These are phyloP conservation scores for Amanita subjunquillea DNA, from an alignment of 768 basidiomycete species.

Conservation along the genomic window DNA sequence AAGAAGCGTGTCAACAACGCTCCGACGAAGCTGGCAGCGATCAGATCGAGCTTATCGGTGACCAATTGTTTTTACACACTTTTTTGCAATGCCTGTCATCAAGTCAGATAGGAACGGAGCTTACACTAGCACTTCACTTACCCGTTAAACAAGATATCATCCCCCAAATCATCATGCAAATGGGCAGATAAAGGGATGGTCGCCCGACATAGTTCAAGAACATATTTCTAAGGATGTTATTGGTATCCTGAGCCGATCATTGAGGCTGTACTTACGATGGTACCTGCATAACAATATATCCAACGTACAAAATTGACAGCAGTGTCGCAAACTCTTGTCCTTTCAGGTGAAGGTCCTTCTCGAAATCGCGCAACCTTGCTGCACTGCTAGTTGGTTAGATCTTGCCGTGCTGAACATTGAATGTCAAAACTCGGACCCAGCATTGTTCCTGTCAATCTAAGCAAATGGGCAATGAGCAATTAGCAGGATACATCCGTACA, in stretches of 20 bases:
- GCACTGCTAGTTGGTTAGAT: conserved; percentile 24
- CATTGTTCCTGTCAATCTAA: conserved; percentile 73
- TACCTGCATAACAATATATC: conserved; percentile 74
- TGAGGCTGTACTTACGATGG: conserved; percentile 43
- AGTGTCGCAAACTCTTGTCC: conserved; percentile 57
- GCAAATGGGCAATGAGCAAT: not conserved
- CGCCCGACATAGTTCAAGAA: conserved; percentile 58
- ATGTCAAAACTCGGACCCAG: conserved; percentile 15
- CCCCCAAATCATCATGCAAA: conserved; percentile 70
- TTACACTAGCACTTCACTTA: conserved; percentile 11
- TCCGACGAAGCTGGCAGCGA: conserved; percentile 41
- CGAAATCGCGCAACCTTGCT: conserved; percentile 63
- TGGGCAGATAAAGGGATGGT: conserved; percentile 59
- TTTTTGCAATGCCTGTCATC: conserved; percentile 26
- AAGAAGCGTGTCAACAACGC: conserved; percentile 70
- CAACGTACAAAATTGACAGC: conserved; percentile 59
- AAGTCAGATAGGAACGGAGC: not conserved
- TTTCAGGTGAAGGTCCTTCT: conserved; percentile 49
- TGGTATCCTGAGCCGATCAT: not conserved
- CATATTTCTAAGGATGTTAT: conserved; percentile 47
- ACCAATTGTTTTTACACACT: conserved; percentile 15
- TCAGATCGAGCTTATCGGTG: not conserved
- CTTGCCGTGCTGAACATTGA: too few relatives aligned
- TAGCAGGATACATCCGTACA: conserved; percentile 13
- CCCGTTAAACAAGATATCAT: conserved; percentile 45